These are phyloP conservation scores for Deakozyma indianensis DNA, from an alignment of 805 yeast genomes.

Conservation along the genomic window DNA sequence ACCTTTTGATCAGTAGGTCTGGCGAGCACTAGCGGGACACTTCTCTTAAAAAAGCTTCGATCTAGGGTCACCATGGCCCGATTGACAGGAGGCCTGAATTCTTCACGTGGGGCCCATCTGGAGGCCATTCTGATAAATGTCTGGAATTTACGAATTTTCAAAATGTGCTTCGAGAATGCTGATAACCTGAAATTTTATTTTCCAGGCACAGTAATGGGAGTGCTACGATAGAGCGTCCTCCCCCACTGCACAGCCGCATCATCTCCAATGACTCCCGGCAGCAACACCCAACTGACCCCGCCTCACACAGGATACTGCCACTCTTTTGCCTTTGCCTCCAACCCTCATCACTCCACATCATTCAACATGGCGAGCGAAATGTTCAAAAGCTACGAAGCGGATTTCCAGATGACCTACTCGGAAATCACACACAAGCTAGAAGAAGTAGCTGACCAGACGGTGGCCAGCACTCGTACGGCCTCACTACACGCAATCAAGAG, in stretches of 20 bases:
- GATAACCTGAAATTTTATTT: too few relatives aligned
- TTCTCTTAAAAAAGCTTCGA: slow-evolving; percentile 42
- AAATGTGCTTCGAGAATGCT: too few relatives aligned
- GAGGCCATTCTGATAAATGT: not conserved
- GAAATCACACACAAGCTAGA: slow-evolving; percentile 57
- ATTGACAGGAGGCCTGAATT: not conserved
- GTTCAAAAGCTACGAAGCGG: slow-evolving; percentile 53
- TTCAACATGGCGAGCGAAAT: slow-evolving; percentile 27
- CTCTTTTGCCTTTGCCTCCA: too few relatives aligned
- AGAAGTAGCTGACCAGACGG: slow-evolving; percentile 34
- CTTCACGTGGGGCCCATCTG: not conserved
- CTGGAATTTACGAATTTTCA: not conserved
- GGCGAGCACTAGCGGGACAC: slow-evolving; percentile 53
- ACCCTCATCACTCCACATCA: too few relatives aligned
- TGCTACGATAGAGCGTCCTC: too few relatives aligned
- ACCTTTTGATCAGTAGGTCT: slow-evolving; percentile 49
- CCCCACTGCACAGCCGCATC: too few relatives aligned
- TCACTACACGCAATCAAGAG: slow-evolving; percentile 36
- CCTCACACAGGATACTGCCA: too few relatives aligned
- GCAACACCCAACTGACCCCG: too few relatives aligned
- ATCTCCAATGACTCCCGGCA: too few relatives aligned
- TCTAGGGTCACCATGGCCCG: slow-evolving; percentile 45
- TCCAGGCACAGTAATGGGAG: too few relatives aligned
- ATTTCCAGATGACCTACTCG: slow-evolving; percentile 51
- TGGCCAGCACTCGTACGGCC: slow-evolving; percentile 23